These are phyloP conservation scores for Tricholoma matsutake DNA, from an alignment of 768 basidiomycete species.

Conservation along the genomic window DNA sequence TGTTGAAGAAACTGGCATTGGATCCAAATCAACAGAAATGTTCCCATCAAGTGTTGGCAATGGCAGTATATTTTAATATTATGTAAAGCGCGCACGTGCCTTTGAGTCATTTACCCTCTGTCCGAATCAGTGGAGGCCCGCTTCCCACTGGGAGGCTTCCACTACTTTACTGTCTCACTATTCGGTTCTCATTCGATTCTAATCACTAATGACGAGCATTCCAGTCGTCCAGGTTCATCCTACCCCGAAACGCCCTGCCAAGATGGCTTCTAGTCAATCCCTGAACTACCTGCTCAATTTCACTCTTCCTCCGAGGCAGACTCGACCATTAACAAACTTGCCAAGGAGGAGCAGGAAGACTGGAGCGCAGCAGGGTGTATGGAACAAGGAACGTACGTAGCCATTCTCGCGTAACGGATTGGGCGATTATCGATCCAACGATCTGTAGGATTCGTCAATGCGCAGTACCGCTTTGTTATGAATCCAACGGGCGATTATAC, in stretches of 20 bases:
- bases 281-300: slow-evolving; percentile 92
- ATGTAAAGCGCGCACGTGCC: slow-evolving; percentile 34
- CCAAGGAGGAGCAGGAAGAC: slow-evolving; percentile 78
- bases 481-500: slow-evolving; percentile 90
- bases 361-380: slow-evolving; percentile 59
- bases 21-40: too few relatives aligned
- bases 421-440: slow-evolving; percentile 14
- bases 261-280: slow-evolving; percentile 66
- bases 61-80: too few relatives aligned
- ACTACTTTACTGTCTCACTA: slow-evolving; percentile 9
- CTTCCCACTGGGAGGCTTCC: slow-evolving; percentile 49
- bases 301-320: slow-evolving; percentile 83
- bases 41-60: too few relatives aligned
- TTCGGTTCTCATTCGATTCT: slow-evolving; percentile 8
- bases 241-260: slow-evolving; percentile 56
- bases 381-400: slow-evolving; percentile 90
- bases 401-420: not conserved
- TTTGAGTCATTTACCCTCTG: slow-evolving; percentile 17
- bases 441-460: slow-evolving; percentile 83
- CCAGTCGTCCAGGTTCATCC: slow-evolving; percentile 27
- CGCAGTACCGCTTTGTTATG: slow-evolving; percentile 94
- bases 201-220: slow-evolving; percentile 35
- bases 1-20: too few relatives aligned
- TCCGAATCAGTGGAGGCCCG: slow-evolving; percentile 34
- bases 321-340: slow-evolving; percentile 49